phyloP scores from a whole-genome alignment of 1,284 basidiomycete species.

The Agaricales sp. region DNA sequence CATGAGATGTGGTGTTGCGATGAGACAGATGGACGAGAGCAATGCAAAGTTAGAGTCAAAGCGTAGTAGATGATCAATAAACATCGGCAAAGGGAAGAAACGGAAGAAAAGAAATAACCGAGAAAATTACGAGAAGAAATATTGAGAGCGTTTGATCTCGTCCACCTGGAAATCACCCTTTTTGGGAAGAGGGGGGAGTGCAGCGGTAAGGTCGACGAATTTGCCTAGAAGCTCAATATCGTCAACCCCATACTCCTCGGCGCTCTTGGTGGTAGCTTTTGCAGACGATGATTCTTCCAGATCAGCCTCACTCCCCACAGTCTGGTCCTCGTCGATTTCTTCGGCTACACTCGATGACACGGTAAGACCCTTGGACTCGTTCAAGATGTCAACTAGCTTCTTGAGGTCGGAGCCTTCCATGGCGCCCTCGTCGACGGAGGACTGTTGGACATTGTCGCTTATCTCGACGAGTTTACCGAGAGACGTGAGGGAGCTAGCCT shows the following conservation, averaged over 20 bases:
- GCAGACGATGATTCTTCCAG: constrained; percentile 11
- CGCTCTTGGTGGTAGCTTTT: constrained; percentile 13
- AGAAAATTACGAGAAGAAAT: constrained; percentile 76
- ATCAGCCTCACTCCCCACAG: constrained; percentile 12
- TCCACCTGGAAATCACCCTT: constrained; percentile 88
- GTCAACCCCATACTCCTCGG: constrained; percentile 17
- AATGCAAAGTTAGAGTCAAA: too few relatives aligned
- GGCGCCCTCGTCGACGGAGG: neutral
- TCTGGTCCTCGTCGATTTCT: constrained; percentile 9
- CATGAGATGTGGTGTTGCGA: too few relatives aligned
- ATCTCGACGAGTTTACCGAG: constrained; percentile 19
- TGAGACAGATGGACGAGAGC: too few relatives aligned
- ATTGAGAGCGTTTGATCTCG: constrained; percentile 72
- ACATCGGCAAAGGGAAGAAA: too few relatives aligned
- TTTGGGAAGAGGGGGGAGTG: constrained; percentile 77
- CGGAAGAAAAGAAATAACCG: too few relatives aligned
- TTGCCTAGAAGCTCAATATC: constrained; percentile 31
- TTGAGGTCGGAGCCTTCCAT: constrained; percentile 6
- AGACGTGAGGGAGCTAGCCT: constrained; percentile 23
- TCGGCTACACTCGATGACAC: constrained; percentile 11
- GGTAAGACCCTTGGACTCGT: constrained; percentile 13
- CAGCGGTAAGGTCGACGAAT: constrained; percentile 69
- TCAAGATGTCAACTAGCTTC: constrained; percentile 12
- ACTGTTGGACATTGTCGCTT: neutral
- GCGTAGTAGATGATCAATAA: too few relatives aligned